phyloP scores from a whole-genome alignment of 305 asterid species.

The Fraxinus dipetala region DNA sequence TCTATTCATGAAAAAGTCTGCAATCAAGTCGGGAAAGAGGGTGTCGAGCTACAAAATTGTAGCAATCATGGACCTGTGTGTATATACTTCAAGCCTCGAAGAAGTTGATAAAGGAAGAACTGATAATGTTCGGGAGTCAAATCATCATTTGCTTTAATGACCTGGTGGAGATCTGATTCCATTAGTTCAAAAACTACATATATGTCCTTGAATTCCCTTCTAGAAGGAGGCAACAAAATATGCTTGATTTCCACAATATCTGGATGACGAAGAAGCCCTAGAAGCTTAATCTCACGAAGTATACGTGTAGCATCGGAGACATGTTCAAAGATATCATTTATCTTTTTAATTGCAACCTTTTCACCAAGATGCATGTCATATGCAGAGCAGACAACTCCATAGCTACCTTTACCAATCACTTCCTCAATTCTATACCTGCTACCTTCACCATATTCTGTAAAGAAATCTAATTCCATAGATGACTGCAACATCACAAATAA shows the following conservation, averaged over 20 bases:
- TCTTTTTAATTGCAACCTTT: constrained; percentile 92
- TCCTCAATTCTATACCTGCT: constrained; percentile 87
- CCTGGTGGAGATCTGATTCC: constrained; percentile 99
- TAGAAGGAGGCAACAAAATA: constrained; percentile 88
- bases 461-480: constrained; percentile 72
- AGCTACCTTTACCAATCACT: constrained; percentile 96
- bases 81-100: constrained; percentile 87
- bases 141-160: constrained; percentile 90
- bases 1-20: background rate
- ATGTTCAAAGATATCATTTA: constrained; percentile 89
- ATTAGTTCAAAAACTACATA: constrained; percentile 87
- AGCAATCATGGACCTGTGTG: constrained; percentile 61
- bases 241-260: constrained; percentile 94
- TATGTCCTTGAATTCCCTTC: constrained; percentile 91
- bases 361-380: constrained; percentile 91
- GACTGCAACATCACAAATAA: constrained; percentile 43
- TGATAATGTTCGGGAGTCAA: constrained; percentile 93
- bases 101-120: constrained; percentile 95
- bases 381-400: constrained; percentile 96
- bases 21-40: background rate
- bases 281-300: constrained; percentile 95
- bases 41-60: background rate
- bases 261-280: constrained; percentile 94
- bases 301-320: constrained; percentile 97
- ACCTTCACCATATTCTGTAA: constrained; percentile 96